Conservation (phyloP, 2,329 filamentous ascomycete species). For the Penicillium sp. region DNA sequence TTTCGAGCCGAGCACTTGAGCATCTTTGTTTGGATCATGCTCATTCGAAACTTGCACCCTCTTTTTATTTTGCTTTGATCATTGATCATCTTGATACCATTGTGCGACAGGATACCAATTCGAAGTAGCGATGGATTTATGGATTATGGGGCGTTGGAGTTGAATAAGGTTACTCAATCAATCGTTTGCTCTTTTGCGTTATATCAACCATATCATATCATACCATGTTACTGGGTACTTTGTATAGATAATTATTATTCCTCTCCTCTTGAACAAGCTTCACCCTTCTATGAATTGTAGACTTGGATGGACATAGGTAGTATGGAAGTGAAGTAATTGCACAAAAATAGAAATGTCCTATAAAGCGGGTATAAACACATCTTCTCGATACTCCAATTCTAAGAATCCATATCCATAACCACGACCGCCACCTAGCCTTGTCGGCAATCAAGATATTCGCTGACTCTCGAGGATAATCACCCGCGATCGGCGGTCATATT, state of each 20-base stretch:
- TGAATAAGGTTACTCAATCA: background rate
- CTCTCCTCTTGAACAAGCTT: background rate
- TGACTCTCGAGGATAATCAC: background rate
- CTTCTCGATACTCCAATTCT: constrained; percentile 10
- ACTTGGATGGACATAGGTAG: background rate
- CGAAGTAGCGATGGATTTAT: constrained; percentile 19
- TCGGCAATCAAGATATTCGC: background rate
- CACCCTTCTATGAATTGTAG: background rate
- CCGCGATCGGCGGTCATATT: background rate
- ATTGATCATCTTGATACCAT: constrained; percentile 26
- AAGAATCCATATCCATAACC: background rate
- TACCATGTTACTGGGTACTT: background rate
- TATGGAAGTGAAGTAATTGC: too few species aligned
- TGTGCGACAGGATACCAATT: constrained; percentile 24
- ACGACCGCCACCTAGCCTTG: background rate
- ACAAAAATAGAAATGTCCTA: constrained; percentile 6
- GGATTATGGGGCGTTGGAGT: constrained; percentile 17
- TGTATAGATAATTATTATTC: background rate
- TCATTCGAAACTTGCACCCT: background rate
- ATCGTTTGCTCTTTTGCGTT: background rate
- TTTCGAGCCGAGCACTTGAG: background rate
- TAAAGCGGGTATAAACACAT: constrained; percentile 12
- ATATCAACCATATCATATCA: background rate
- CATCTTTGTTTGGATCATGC: constrained; percentile 2
- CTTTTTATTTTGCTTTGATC: constrained; percentile 6